Percentiles rank a stretch among this genome's conserved stretches.
Evolutionary conservation across 176 grass and related monocot genomes (phyloP).

Genomic region (Oryza officinalis): DNA sequence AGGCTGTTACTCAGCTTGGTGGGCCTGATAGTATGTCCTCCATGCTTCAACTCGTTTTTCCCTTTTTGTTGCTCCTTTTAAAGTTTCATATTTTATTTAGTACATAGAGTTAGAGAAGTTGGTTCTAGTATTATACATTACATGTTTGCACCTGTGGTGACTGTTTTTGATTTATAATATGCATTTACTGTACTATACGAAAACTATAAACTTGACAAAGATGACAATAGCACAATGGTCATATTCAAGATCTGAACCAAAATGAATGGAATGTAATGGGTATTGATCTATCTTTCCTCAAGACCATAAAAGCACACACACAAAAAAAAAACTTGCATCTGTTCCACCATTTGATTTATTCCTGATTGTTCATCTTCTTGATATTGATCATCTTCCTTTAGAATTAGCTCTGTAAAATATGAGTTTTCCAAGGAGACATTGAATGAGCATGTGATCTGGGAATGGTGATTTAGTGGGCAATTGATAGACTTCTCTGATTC

Average conservation of each 20-base stretch:
- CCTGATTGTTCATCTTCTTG: background rate
- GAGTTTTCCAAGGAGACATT: background rate
- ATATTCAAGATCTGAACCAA: background rate
- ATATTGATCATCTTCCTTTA: background rate
- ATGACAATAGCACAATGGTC: background rate
- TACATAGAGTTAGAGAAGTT: background rate
- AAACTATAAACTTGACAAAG: background rate
- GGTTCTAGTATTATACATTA: background rate
- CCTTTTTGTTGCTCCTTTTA: background rate
- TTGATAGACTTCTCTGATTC: background rate
- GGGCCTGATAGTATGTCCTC: slow-evolving; percentile 73
- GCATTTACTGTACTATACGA: background rate
- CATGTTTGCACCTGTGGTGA: background rate
- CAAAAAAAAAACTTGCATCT: background rate
- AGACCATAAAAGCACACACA: background rate
- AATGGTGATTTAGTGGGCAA: slow-evolving; percentile 10
- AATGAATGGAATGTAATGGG: background rate
- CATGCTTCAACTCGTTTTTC: background rate
- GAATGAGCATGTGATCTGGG: background rate
- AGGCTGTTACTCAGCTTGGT: slow-evolving; percentile 76
- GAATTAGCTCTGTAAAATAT: background rate
- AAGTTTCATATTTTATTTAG: background rate
- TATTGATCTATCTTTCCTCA: background rate
- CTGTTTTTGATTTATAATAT: background rate
- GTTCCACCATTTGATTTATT: background rate